These are phyloP conservation scores for Eucalyptus globulus DNA, from an alignment of 345 rosid genomes.

Conservation along the genomic window DNA sequence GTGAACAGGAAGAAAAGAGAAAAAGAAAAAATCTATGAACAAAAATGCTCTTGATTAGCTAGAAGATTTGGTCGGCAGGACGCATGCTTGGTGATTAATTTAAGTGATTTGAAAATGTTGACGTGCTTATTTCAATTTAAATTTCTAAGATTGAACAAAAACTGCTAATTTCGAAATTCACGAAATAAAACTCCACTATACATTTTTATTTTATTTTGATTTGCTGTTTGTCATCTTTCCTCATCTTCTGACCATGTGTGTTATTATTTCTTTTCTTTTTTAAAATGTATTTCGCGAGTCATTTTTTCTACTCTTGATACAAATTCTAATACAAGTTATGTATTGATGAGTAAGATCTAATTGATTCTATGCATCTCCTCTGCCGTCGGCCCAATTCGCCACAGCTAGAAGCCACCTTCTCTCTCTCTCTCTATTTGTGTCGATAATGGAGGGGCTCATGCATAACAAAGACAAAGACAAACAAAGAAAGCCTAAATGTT, in stretches of 20 bases:
- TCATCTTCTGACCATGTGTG: not conserved
- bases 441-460: not conserved
- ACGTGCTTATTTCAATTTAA: not conserved
- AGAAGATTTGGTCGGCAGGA: too few species aligned
- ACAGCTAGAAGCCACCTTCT: not conserved
- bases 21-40: too few species aligned
- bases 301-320: not conserved
- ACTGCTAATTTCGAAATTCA: not conserved
- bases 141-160: not conserved
- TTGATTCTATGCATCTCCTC: not conserved
- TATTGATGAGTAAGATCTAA: not conserved
- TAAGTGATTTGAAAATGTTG: not conserved
- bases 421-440: not conserved
- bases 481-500: not conserved
- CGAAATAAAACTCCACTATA: not conserved
- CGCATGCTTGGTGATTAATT: not conserved
- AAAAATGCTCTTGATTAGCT: too few species aligned
- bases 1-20: too few species aligned
- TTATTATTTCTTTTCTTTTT: not conserved
- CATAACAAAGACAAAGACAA: not conserved
- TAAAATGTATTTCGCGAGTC: not conserved
- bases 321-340: not conserved
- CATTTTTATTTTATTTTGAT: not conserved
- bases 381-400: not conserved
- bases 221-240: not conserved